Conservation (phyloP, 2,329 filamentous ascomycete species). For the Pseudocercospora vitis region DNA sequence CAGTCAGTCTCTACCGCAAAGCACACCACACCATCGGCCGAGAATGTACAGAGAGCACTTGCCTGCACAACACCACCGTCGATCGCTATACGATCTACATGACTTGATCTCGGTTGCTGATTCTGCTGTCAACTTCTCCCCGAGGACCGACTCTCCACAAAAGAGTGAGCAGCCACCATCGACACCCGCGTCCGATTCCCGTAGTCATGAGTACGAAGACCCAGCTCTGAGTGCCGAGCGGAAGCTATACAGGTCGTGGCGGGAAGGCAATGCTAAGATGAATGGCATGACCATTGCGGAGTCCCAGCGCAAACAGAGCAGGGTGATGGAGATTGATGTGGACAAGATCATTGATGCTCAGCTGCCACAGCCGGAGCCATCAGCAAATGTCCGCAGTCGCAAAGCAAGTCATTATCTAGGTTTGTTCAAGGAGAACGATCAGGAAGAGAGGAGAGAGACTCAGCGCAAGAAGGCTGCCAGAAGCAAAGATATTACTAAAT, state of each 20-base stretch:
- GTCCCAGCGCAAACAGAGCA: constrained; percentile 36
- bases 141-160: constrained; percentile 21
- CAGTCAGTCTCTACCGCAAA: constrained; percentile 13
- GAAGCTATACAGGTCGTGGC: constrained; percentile 51
- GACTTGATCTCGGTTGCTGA: constrained; percentile 24
- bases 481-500: constrained; percentile 22
- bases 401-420: constrained; percentile 67
- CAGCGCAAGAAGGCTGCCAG: constrained; percentile 46
- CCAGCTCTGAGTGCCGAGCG: constrained; percentile 43
- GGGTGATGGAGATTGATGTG: constrained; percentile 42
- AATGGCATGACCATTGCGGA: constrained; percentile 41
- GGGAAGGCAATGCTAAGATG: constrained; percentile 49
- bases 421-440: constrained; percentile 63
- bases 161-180: constrained; percentile 18
- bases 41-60: constrained; percentile 22
- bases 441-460: constrained; percentile 53
- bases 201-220: constrained; percentile 19
- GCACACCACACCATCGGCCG: constrained; percentile 6
- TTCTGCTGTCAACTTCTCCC: constrained; percentile 7
- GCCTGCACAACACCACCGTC: constrained; percentile 32
- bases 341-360: constrained; percentile 66
- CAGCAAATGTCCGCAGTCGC: constrained; percentile 58
- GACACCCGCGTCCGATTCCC: constrained; percentile 22
- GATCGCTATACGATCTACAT: constrained; percentile 36
- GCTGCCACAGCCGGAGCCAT: constrained; percentile 56